A percentile compares a stretch with the other conserved stretches of the same genome.
Evolutionary conservation across 192 early-diverging fungal species (phyloP).

Genomic region (Thamnidium elegans): DNA sequence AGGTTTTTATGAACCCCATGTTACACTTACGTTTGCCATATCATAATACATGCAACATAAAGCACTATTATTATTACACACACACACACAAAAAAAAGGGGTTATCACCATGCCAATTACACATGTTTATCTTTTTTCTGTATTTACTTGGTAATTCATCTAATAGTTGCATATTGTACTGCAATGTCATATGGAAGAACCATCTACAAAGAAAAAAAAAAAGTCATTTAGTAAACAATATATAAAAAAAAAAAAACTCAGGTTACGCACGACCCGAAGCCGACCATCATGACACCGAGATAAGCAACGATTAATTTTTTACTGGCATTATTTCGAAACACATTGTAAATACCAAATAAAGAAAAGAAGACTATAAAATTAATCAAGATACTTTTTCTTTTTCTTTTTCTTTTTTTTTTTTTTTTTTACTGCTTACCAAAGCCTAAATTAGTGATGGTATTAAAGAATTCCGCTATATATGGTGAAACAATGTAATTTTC

Average conservation of each 20-base stretch:
- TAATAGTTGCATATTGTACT: conserved; percentile 67
- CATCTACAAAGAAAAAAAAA: conserved; percentile 35
- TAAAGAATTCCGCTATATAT: conserved; percentile 80
- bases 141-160: conserved; percentile 77
- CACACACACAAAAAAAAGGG: background rate
- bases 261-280: conserved; percentile 53
- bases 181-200: conserved; percentile 76
- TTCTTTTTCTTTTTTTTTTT: background rate
- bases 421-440: conserved; percentile 45
- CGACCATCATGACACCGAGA: conserved; percentile 59
- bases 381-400: background rate
- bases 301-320: conserved; percentile 57
- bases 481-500: conserved; percentile 68
- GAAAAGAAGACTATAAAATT: conserved; percentile 46
- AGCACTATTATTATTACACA: no score
- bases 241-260: background rate
- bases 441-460: conserved; percentile 67
- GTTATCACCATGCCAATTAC: background rate
- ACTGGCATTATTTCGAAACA: conserved; percentile 45
- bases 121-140: background rate
- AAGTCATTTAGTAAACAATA: conserved; percentile 1
- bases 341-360: conserved; percentile 56
- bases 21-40: conserved; percentile 40
- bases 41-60: conserved; percentile 55
- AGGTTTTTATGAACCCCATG: no score